A percentile compares a stretch with the other conserved stretches of the same genome.
These are phyloP conservation scores for Phytophthora uliginosa DNA, from an alignment of 352 stramenopile genomes.

Conservation along the genomic window DNA sequence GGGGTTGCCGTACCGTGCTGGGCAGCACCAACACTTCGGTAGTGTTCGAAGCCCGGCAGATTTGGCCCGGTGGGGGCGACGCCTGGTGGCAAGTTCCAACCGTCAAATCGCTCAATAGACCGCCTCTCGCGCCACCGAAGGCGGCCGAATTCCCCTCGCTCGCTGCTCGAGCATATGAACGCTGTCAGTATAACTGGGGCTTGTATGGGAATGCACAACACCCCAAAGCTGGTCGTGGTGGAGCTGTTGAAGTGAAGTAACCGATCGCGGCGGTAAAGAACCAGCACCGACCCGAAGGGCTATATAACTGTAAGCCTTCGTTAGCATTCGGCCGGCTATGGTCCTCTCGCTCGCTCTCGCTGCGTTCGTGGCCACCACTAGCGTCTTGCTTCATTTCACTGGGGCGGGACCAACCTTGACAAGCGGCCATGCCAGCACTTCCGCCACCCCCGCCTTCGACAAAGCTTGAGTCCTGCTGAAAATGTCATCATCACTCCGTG, in stretches of 20 bases:
- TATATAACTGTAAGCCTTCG: background rate
- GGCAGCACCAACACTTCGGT: slow-evolving; percentile 9
- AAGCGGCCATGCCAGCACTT: background rate
- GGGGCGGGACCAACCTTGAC: background rate
- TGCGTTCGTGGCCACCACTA: background rate
- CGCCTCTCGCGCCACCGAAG: slow-evolving; percentile 20
- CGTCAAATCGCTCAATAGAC: slow-evolving; percentile 9
- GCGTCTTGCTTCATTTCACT: background rate
- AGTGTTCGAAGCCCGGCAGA: slow-evolving; percentile 7
- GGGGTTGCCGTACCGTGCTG: background rate
- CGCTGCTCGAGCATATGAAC: background rate
- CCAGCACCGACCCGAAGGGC: background rate
- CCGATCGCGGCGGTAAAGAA: background rate
- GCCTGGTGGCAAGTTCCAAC: background rate
- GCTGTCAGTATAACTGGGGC: background rate
- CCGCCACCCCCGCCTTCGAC: background rate
- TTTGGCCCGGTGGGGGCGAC: background rate
- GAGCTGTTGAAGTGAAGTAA: background rate
- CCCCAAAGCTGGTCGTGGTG: background rate
- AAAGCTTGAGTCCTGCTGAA: background rate
- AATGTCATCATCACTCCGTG: background rate
- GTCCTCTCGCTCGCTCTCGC: background rate
- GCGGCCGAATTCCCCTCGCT: slow-evolving; percentile 19
- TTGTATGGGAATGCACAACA: background rate
- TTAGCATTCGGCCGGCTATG: background rate